Evolutionary conservation across 2,329 filamentous ascomycete genomes (phyloP).

Genomic region (Trichoderma oligosporum): DNA sequence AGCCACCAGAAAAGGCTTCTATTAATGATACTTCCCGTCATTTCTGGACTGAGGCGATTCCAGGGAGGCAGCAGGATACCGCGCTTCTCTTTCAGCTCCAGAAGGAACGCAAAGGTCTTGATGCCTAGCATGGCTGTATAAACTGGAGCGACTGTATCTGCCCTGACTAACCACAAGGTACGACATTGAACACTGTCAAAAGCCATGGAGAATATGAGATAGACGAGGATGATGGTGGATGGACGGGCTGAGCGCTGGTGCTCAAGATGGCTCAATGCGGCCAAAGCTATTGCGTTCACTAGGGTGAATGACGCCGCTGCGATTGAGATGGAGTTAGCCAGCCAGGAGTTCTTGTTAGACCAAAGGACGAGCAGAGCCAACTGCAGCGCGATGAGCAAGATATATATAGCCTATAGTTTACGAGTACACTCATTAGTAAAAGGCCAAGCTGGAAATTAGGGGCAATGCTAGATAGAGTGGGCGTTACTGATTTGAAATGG

Average conservation of each 20-base stretch:
- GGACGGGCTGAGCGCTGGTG: slow-evolving; percentile 32
- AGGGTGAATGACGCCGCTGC: slow-evolving; percentile 20
- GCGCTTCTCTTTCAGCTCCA: slow-evolving; percentile 32
- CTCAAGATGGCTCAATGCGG: slow-evolving; percentile 31
- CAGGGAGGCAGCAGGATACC: slow-evolving; percentile 22
- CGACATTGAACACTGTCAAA: slow-evolving; percentile 31
- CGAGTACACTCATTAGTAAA: neutral
- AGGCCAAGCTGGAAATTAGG: neutral
- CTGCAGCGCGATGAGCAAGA: neutral
- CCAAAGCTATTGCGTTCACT: slow-evolving; percentile 27
- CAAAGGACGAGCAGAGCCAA: neutral
- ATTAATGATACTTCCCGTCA: slow-evolving; percentile 33
- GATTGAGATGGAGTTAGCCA: slow-evolving; percentile 11
- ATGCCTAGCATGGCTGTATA: slow-evolving; percentile 26
- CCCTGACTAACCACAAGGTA: slow-evolving; percentile 31
- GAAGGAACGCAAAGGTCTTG: slow-evolving; percentile 30
- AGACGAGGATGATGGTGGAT: slow-evolving; percentile 30
- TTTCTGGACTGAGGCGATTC: slow-evolving; percentile 28
- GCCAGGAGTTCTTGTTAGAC: neutral
- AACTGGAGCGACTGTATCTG: slow-evolving; percentile 25
- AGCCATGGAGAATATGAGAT: slow-evolving; percentile 30
- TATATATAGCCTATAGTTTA: neutral
- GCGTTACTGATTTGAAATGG: neutral
- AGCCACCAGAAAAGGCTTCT: slow-evolving; percentile 36
- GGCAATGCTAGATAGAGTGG: too few species aligned